Base-by-base conservation (phyloP, 257 asterid species). In the Verbascum thapsus region DNA sequence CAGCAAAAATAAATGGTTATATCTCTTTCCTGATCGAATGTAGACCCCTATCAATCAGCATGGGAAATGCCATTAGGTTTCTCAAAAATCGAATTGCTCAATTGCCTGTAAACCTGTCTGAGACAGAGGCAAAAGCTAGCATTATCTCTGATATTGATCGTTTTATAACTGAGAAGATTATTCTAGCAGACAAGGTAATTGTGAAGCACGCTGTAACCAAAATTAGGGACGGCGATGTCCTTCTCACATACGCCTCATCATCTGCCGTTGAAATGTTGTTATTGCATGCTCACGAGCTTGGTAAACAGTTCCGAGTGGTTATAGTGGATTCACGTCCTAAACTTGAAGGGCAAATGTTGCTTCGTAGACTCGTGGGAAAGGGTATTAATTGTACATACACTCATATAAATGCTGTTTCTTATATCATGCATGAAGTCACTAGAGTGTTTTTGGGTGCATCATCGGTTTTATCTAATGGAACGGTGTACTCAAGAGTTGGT, bases 401-500 rank as follows among this genome's bases (percentile, higher is more conserved):
- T 37, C 95, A 85, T 76, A 68, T 91, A 56, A 91, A 91, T 75
- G 95, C 95, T 41, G 81, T 90, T 72, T 88, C 96, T 54, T 88
- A 88, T 58, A 61, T 88, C 66, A 88, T 91, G 95, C 95, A 79
- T 62, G 94, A 91, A 78, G 95, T 76, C 55, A 88, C 84, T 16
- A 75, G 84, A 68, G 96, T 88, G 20, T 76, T 91, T 74, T 75
- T 91, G 81, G 96, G 96, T 17, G 96, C 98, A 60, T 75, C 98
- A 9, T 91, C 95, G 8, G 86, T 88, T 47, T 68, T 85, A 68
- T 85, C 96, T 58, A 88, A 88, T 72, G 98, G 98, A 70, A 90
- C 88, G 3, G 91, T 90, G 49, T 90, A 90, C 74, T 90, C 98
- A 13, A 88, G 98, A 75, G 96, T 83, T 72, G 98, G 98, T 52